Evolutionary conservation across 139 green algal genomes (phyloP).

Genomic region (Desmodesmus armatus): DNA sequence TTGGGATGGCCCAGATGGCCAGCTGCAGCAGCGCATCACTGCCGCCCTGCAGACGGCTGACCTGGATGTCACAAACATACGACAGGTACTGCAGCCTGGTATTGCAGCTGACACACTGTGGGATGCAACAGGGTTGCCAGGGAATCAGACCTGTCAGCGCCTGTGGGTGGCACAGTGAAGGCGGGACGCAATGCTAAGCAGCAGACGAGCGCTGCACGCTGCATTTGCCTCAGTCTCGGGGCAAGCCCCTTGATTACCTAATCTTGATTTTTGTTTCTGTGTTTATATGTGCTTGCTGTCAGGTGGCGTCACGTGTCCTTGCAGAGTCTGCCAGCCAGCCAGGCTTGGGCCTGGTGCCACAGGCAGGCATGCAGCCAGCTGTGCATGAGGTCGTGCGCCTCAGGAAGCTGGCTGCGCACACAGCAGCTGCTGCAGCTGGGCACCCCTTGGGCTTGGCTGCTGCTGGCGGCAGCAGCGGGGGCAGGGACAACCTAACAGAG

Average conservation of each 20-base stretch:
- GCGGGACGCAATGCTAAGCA: no score
- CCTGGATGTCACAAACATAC: slow-evolving; percentile 15
- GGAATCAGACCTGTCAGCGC: no score
- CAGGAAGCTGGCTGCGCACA: background rate
- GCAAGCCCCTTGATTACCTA: no score
- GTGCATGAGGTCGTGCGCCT: no score
- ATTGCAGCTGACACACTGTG: no score
- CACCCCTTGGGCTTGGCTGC: no score
- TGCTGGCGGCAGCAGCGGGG: no score
- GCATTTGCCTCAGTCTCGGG: background rate
- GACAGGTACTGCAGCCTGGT: no score
- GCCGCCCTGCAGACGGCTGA: slow-evolving; percentile 33
- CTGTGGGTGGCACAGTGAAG: no score
- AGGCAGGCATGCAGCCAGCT: background rate
- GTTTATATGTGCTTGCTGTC: background rate
- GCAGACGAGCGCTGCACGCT: no score
- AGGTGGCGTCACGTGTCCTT: slow-evolving; percentile 21
- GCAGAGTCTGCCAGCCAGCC: slow-evolving; percentile 26
- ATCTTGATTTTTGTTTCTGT: background rate
- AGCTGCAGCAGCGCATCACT: slow-evolving; percentile 28
- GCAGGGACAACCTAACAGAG: no score
- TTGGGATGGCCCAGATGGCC: slow-evolving; percentile 26
- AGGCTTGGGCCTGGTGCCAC: background rate
- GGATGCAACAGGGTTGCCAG: no score
- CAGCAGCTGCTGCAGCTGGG: background rate